Evolutionary conservation across 2,329 filamentous ascomycete species (phyloP), one percentile per base, ranked within the genome.

Genomic region (Aureobasidium sp.): DNA sequence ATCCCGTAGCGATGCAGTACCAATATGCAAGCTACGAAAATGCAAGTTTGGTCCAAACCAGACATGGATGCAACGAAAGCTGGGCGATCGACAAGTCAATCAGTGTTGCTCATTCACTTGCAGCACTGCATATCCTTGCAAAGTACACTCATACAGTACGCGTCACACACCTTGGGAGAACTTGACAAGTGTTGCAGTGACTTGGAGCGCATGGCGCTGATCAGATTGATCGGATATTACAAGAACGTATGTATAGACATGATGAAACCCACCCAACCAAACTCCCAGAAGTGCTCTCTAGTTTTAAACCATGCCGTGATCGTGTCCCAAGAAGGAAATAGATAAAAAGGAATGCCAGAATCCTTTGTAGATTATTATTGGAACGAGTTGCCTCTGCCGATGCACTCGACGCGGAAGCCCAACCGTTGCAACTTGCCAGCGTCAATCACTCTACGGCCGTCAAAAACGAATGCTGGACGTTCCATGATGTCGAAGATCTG

Each of bases 401-500:
- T 72, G 56, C 67, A 68, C 62, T 73, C 70, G 52, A 75, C 72
- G 2, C 67, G 67, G 67, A 75, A 75, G 13, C 72, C 73, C n/a
- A 75, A 59, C 17, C 59, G 57, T 37, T 69, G 69, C 37, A 75
- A 66, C 62, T 68, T 69, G 37, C 63, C 63, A 4, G 65, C 63
- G 63, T 74, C 71, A 41, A 75, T 68, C n/a, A 75, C 68, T 34
- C 72, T 72, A 24, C 73, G 64, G 10, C 73, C 73, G 53, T 75
- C 73, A 61, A 75, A 75, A 24, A 75, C 68, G 24, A 72, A 71
- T 62, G 68, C 67, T 13, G 73, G 73, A 36, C 67, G 64, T 36
- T 69, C 67, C 72, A 75, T 75, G 32, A 65, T 59, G 26, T 51
- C 57, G 6, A 72, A 71, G 27, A 75, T 66, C 12, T 65, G 63